Evolutionary conservation across 306 rosid genomes (phyloP).

Genomic region (Vigna unguiculata): DNA sequence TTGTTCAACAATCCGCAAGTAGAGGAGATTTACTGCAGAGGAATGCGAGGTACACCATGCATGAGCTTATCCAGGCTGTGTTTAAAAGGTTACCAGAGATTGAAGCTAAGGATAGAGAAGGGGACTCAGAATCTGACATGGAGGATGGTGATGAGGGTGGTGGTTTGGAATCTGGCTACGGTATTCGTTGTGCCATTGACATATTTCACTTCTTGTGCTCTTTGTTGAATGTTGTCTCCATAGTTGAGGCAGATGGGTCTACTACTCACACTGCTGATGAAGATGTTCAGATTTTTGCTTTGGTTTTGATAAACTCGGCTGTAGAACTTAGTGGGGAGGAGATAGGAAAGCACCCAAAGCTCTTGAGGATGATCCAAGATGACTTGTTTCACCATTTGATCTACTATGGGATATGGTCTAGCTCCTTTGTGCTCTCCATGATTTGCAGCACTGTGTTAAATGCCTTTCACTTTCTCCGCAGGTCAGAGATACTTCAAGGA

Average conservation of each 20-base stretch:
- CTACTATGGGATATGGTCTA: slow-evolving; percentile 75
- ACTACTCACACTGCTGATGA: slow-evolving; percentile 65
- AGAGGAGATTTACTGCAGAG: slow-evolving; percentile 81
- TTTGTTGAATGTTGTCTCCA: slow-evolving; percentile 74
- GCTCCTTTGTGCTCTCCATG: slow-evolving; percentile 87
- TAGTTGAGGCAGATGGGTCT: slow-evolving; percentile 66
- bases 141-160: slow-evolving; percentile 55
- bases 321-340: slow-evolving; percentile 81
- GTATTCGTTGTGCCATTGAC: slow-evolving; percentile 73
- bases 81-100: slow-evolving; percentile 70
- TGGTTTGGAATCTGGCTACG: slow-evolving; percentile 59
- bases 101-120: slow-evolving; percentile 48
- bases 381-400: slow-evolving; percentile 91
- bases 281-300: slow-evolving; percentile 80
- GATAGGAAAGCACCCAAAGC: slow-evolving; percentile 76
- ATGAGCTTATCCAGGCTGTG: slow-evolving; percentile 76
- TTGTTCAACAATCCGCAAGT: slow-evolving; percentile 70
- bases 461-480: slow-evolving; percentile 76
- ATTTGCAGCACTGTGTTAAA: slow-evolving; percentile 93
- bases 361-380: slow-evolving; percentile 89
- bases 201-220: slow-evolving; percentile 87
- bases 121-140: slow-evolving; percentile 56
- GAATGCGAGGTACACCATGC: slow-evolving; percentile 78
- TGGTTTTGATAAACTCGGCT: slow-evolving; percentile 81
- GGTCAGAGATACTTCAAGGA: slow-evolving; percentile 50